Evolutionary conservation across 1,284 basidiomycete genomes (phyloP), one percentile per base, ranked within the genome.

Genomic region (Ganoderma boninense): DNA sequence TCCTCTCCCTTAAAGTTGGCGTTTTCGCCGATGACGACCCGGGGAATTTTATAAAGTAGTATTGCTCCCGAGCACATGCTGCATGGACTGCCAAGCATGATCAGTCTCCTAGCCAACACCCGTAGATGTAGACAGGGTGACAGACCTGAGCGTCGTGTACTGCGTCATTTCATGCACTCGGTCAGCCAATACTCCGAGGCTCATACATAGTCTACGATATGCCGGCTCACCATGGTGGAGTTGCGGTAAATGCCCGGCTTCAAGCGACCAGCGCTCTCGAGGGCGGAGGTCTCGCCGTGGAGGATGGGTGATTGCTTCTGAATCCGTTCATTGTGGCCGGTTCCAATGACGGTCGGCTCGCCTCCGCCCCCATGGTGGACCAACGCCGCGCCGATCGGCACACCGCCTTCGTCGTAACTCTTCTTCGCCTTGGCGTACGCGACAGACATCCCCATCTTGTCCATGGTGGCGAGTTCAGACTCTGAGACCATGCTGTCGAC

Each of bases 21-120:
- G 71, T 89, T 88, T 76, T 90, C 89, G 8, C 88, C 89, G 60
- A 91, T 86, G 18, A 92, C 89, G 10, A 90, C 85, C 13, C 89
- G 84, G 5, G 86, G 87, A 38, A 90, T 89, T 65, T 84, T 85
- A 79, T 89, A 90, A 4, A 90, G 81, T 29, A 90, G 73, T 46
- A 89, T 87, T 1, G 90, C 87, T 14, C 89, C 89, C 2, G 87
- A 84, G 73, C 90, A 91, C 89, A 90, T 90, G 69, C 80, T 85
- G 71, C 90, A 90, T 2, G 90, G 90, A 67, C 87, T 89, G 64
- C 26, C 69, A 23, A 67, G 66, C 10, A 32, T 4, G 18, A 54
- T 38, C 64, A 42, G 23, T 64, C 23, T 29, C 44, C 20, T 46
- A 18, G 18, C 68, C 43, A 56, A 42, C 43, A 10, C 62, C 29